Percentiles rank a stretch among this genome's conserved stretches.
Conservation (phyloP, 495 filamentous ascomycete species). For the Penicillium crystallinum region DNA sequence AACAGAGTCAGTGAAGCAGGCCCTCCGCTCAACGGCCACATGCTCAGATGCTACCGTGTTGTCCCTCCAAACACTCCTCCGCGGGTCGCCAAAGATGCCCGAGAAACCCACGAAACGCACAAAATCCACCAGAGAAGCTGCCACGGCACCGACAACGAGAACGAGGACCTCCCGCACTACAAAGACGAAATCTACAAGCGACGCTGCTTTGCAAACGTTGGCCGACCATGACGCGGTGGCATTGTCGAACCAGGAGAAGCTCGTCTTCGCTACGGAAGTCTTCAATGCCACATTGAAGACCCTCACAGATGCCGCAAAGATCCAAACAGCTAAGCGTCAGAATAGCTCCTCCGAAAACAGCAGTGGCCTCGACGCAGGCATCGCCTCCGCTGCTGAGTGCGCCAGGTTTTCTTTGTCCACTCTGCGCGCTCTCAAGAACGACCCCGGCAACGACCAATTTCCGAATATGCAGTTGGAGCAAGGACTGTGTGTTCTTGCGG, state of each 20-base stretch:
- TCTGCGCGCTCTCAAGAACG: conserved; percentile 55
- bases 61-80: conserved; percentile 43
- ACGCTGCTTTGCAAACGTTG: conserved; percentile 23
- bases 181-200: conserved; percentile 29
- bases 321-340: conserved; percentile 16
- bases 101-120: conserved; percentile 25
- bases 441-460: conserved; percentile 45
- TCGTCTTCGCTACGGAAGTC: conserved; percentile 72
- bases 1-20: conserved; percentile 44
- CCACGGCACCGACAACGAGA: conserved; percentile 21
- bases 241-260: conserved; percentile 56
- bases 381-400: conserved; percentile 60
- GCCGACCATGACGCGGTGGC: conserved; percentile 32
- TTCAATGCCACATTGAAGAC: conserved; percentile 72
- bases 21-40: conserved; percentile 44
- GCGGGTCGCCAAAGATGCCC: conserved; percentile 22
- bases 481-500: conserved; percentile 71
- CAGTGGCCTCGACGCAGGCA: conserved; percentile 26
- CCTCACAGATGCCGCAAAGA: conserved; percentile 67
- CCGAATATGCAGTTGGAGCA: conserved; percentile 74
- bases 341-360: conserved; percentile 32
- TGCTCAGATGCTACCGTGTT: conserved; percentile 44
- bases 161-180: conserved; percentile 31
- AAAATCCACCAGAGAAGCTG: conserved; percentile 18
- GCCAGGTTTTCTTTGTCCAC: conserved; percentile 67